Percentiles rank a stretch among this genome's conserved stretches.
Evolutionary conservation across 2,329 filamentous ascomycete species (phyloP).

Genomic region (Colletotrichum shisoi): DNA sequence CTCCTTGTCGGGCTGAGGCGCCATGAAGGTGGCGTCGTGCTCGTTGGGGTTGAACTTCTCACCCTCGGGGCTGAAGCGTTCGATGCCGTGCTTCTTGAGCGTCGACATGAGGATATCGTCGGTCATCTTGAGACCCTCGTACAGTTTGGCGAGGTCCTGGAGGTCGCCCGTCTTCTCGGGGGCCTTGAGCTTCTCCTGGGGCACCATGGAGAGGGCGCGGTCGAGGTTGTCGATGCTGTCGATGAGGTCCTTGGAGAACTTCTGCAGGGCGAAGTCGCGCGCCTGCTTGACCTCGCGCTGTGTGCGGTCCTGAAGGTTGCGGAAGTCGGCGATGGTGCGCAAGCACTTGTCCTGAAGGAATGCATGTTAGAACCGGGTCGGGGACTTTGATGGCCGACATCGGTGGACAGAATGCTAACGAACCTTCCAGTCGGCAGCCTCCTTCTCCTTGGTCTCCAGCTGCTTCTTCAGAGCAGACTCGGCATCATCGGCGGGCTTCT

Average conservation of each 20-base stretch:
- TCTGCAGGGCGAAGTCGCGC: constrained; percentile 92
- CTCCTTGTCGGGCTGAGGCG: constrained; percentile 85
- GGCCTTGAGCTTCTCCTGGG: constrained; percentile 71
- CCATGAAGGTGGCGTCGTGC: constrained; percentile 96
- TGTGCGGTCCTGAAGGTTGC: constrained; percentile 95
- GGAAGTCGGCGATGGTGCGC: constrained; percentile 93
- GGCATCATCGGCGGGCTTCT: constrained; percentile 45
- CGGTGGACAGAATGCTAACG: constrained; percentile 42
- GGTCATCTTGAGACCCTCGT: constrained; percentile 95
- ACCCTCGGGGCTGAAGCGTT: constrained; percentile 82
- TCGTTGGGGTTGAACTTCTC: constrained; percentile 96
- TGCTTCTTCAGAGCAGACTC: constrained; percentile 59
- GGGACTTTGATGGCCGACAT: constrained; percentile 25
- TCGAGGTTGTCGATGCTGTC: constrained; percentile 98
- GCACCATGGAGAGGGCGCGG: constrained; percentile 83
- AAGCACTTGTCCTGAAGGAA: constrained; percentile 84
- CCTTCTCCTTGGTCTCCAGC: constrained; percentile 61
- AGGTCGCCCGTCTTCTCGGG: constrained; percentile 60
- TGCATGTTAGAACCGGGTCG: constrained; percentile 20
- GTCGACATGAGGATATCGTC: constrained; percentile 86
- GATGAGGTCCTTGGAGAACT: constrained; percentile 92
- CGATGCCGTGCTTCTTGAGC: constrained; percentile 91
- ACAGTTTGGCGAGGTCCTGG: constrained; percentile 79
- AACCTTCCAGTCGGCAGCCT: constrained; percentile 83
- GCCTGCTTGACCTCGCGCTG: constrained; percentile 87